Evolutionary conservation across 768 basidiomycete species (phyloP).

Genomic region (Clavaria fumosa): DNA sequence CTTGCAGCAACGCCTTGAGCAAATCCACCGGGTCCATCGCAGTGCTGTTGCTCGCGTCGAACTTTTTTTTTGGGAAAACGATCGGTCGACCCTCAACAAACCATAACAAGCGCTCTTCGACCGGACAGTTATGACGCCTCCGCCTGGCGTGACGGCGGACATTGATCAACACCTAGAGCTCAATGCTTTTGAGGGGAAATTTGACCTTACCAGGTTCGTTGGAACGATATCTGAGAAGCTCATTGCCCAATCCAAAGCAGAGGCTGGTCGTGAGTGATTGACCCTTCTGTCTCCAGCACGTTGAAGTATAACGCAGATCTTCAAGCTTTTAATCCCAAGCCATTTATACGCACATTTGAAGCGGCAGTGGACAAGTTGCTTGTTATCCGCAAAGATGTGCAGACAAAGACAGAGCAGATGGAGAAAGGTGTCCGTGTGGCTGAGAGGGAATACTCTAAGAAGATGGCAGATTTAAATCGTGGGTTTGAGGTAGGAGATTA

Average conservation of each 20-base stretch:
- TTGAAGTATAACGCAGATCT: not conserved
- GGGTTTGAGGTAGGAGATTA: slow-evolving; percentile 69
- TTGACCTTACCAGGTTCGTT: slow-evolving; percentile 85
- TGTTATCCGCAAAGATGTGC: slow-evolving; percentile 76
- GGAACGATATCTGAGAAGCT: slow-evolving; percentile 75
- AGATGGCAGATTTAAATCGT: slow-evolving; percentile 82
- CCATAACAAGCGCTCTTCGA: no score
- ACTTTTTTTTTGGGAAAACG: no score
- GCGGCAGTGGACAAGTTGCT: slow-evolving; percentile 81
- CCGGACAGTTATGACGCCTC: no score
- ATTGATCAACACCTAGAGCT: not conserved
- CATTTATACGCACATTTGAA: slow-evolving; percentile 88
- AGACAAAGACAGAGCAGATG: slow-evolving; percentile 78
- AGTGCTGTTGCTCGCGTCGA: no score
- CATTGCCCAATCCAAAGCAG: slow-evolving; percentile 70
- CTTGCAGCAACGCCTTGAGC: slow-evolving; percentile 49
- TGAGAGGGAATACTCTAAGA: slow-evolving; percentile 88
- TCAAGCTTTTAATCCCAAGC: slow-evolving; percentile 84
- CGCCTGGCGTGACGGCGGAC: not conserved
- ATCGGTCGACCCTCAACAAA: no score
- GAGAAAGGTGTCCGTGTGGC: slow-evolving; percentile 81
- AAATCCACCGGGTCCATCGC: slow-evolving; percentile 39
- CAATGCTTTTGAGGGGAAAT: slow-evolving; percentile 36
- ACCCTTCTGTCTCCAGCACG: not conserved
- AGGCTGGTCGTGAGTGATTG: slow-evolving; percentile 50